A percentile compares a stretch with the other conserved stretches of the same genome.
phyloP scores from a whole-genome alignment of 306 rosid genomes.

The Abrus precatorius region DNA sequence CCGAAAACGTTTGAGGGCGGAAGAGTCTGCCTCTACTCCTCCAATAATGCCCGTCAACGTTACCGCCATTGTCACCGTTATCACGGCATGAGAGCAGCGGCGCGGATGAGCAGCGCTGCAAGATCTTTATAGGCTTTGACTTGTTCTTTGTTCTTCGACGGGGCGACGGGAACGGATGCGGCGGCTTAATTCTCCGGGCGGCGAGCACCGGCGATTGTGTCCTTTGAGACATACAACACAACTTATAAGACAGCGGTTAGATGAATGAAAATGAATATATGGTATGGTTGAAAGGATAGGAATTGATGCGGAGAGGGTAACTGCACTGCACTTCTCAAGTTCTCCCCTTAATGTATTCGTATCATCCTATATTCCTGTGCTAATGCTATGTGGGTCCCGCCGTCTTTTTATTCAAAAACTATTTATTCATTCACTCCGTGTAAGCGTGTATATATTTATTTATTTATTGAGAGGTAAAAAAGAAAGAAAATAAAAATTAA shows the following conservation, averaged over 20 bases:
- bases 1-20: slow-evolving; percentile 59
- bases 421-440: too few relatives aligned
- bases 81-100: slow-evolving; percentile 52
- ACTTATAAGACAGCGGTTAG: background rate
- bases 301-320: background rate
- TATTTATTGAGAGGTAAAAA: too few relatives aligned
- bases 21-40: slow-evolving; percentile 35
- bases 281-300: background rate
- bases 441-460: too few relatives aligned
- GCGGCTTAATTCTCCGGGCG: slow-evolving; percentile 52
- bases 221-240: slow-evolving; percentile 57
- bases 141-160: slow-evolving; percentile 32
- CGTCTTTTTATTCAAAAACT: background rate
- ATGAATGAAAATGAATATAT: background rate
- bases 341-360: too few relatives aligned
- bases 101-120: slow-evolving; percentile 73
- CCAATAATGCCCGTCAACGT: background rate
- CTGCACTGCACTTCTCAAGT: background rate
- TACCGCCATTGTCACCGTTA: background rate
- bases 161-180: slow-evolving; percentile 62
- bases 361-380: background rate
- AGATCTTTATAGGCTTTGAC: slow-evolving; percentile 51
- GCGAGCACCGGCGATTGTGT: slow-evolving; percentile 42
- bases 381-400: background rate
- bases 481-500: too few relatives aligned